These are phyloP conservation scores for Mortierella sp. DNA, from an alignment of 371 early-diverging fungal genomes.

Conservation along the genomic window DNA sequence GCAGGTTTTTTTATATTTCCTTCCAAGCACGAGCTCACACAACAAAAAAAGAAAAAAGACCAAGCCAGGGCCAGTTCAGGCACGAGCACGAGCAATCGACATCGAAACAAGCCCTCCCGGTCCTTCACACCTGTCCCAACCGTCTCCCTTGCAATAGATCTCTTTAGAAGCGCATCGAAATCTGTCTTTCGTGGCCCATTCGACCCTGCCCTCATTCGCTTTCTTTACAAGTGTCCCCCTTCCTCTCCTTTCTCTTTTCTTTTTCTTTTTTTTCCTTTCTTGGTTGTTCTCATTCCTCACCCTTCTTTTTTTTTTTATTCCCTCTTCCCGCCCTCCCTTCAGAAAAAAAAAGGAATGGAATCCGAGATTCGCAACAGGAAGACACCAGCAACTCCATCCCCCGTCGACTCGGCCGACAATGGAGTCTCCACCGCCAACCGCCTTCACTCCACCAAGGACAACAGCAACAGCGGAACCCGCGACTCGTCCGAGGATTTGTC, in stretches of 20 bases:
- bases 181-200: neutral
- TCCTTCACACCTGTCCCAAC: neutral
- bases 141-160: neutral
- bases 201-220: neutral
- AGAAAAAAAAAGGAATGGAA: conserved; percentile 30
- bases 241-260: neutral
- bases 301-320: neutral
- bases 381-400: conserved; percentile 7
- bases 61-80: conserved; percentile 1
- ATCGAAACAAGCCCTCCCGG: neutral
- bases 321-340: neutral
- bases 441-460: conserved; percentile 15
- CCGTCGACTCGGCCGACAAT: conserved; percentile 19
- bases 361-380: conserved; percentile 56
- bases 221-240: neutral
- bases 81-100: neutral
- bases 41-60: neutral
- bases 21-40: conserved; percentile 6
- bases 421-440: conserved; percentile 51
- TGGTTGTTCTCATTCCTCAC: neutral
- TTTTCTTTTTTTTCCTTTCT: neutral
- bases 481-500: conserved; percentile 34
- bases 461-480: neutral
- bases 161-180: neutral
- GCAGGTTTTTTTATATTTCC: neutral